phyloP scores from a whole-genome alignment of 2,329 filamentous ascomycete species.

The Fusarium scirpi region DNA sequence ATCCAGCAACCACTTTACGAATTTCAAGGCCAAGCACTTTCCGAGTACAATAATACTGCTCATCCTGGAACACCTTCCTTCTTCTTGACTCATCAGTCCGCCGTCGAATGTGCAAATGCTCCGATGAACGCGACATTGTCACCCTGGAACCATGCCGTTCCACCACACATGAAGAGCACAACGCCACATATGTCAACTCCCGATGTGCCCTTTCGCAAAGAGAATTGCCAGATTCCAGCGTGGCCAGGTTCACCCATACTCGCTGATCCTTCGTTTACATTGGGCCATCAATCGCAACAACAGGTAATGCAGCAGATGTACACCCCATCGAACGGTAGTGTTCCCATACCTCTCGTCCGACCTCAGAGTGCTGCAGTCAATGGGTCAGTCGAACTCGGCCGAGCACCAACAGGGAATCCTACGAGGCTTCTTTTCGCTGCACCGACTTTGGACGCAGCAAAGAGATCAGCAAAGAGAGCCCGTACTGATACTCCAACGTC shows the following conservation, averaged over 20 bases:
- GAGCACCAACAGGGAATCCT: slow-evolving; percentile 17
- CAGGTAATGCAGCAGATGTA: slow-evolving; percentile 57
- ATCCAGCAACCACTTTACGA: neutral
- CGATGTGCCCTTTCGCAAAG: slow-evolving; percentile 60
- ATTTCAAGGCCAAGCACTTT: neutral
- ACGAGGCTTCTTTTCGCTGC: slow-evolving; percentile 6
- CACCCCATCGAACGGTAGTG: slow-evolving; percentile 42
- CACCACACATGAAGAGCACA: neutral
- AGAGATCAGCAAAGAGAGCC: slow-evolving; percentile 59
- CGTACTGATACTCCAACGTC: slow-evolving; percentile 54
- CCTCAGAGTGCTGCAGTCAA: slow-evolving; percentile 33
- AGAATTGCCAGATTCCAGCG: slow-evolving; percentile 49
- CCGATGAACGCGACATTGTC: neutral
- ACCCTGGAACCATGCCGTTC: neutral
- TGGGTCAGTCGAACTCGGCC: slow-evolving; percentile 11
- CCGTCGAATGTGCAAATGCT: neutral
- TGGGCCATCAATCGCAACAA: slow-evolving; percentile 52
- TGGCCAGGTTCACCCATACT: slow-evolving; percentile 33
- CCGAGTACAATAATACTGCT: neutral
- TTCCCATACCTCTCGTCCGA: slow-evolving; percentile 26
- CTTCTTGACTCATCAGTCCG: neutral
- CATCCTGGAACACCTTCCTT: neutral
- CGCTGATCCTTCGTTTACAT: slow-evolving; percentile 12
- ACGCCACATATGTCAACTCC: slow-evolving; percentile 52
- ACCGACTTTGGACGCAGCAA: slow-evolving; percentile 28